Percentiles rank a stretch among this genome's conserved stretches.
These are phyloP conservation scores for Tagetes erecta DNA, from an alignment of 129 eudicot genomes.

Conservation along the genomic window DNA sequence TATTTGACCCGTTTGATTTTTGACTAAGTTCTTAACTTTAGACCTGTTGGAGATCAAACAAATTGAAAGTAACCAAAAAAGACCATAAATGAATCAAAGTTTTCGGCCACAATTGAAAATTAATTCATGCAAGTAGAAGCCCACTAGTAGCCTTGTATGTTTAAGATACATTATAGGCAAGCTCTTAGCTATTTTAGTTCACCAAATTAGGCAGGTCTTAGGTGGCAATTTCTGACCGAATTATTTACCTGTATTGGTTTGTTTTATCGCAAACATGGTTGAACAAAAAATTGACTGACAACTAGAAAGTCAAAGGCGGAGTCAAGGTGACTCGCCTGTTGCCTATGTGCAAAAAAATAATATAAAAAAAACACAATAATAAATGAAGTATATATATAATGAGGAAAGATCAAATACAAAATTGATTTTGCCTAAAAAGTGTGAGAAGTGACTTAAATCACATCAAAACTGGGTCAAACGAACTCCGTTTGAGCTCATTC, in stretches of 20 bases:
- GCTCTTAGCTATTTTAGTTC: background rate
- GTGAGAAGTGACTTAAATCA: too few species aligned
- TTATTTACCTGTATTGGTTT: background rate
- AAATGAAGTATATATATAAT: background rate
- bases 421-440: too few species aligned
- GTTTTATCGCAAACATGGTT: background rate
- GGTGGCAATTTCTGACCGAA: background rate
- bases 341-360: background rate
- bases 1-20: slow-evolving; percentile 4
- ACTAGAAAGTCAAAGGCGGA: background rate
- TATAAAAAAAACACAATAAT: background rate
- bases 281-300: background rate
- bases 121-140: background rate
- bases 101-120: background rate
- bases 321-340: background rate
- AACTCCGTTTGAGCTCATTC: too few species aligned
- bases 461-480: too few species aligned
- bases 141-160: background rate
- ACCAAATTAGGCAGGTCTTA: background rate
- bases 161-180: background rate
- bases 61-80: background rate
- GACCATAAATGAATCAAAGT: slow-evolving; percentile 1
- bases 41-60: background rate
- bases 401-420: background rate
- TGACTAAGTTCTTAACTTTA: background rate